A percentile compares a stretch with the other conserved stretches of the same genome.
Evolutionary conservation across 1,139 yeast genomes (phyloP).

Genomic region (Candida freyschussii): DNA sequence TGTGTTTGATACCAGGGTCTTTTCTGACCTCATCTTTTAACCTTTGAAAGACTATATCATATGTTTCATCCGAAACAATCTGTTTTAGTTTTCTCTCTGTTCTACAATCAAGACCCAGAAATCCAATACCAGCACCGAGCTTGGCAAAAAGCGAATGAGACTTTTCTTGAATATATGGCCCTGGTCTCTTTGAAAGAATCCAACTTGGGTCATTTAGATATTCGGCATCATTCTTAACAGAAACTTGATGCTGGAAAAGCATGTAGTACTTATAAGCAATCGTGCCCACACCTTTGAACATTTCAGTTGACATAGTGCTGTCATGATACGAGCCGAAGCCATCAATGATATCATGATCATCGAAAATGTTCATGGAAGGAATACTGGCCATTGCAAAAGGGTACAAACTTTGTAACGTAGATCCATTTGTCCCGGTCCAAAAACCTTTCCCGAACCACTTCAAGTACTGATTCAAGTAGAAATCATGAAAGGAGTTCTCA

Average conservation of each 20-base stretch:
- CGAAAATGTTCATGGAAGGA: slow-evolving; percentile 80
- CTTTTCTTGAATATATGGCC: slow-evolving; percentile 62
- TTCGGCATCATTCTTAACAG: slow-evolving; percentile 40
- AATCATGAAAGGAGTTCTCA: slow-evolving; percentile 51
- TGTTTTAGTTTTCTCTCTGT: slow-evolving; percentile 72
- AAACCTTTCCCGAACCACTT: slow-evolving; percentile 88
- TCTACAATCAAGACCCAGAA: slow-evolving; percentile 85
- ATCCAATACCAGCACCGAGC: slow-evolving; percentile 66
- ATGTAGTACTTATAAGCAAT: slow-evolving; percentile 81
- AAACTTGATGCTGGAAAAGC: slow-evolving; percentile 84
- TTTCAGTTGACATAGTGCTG: slow-evolving; percentile 62
- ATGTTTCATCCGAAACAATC: slow-evolving; percentile 53
- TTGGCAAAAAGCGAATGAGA: slow-evolving; percentile 68
- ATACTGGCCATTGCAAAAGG: slow-evolving; percentile 77
- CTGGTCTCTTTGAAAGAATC: slow-evolving; percentile 48
- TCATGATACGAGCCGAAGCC: slow-evolving; percentile 90
- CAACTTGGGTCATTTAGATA: slow-evolving; percentile 47
- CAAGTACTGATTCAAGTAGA: slow-evolving; percentile 67
- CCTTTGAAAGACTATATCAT: slow-evolving; percentile 56
- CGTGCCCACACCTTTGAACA: slow-evolving; percentile 67
- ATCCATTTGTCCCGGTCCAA: slow-evolving; percentile 68
- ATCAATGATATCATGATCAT: slow-evolving; percentile 91
- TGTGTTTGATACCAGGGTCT: slow-evolving; percentile 61
- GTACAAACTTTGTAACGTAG: slow-evolving; percentile 59
- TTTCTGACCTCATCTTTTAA: slow-evolving; percentile 47